Evolutionary conservation across 768 basidiomycete genomes (phyloP).

Genomic region (Pilatotrama ljubarskyi): DNA sequence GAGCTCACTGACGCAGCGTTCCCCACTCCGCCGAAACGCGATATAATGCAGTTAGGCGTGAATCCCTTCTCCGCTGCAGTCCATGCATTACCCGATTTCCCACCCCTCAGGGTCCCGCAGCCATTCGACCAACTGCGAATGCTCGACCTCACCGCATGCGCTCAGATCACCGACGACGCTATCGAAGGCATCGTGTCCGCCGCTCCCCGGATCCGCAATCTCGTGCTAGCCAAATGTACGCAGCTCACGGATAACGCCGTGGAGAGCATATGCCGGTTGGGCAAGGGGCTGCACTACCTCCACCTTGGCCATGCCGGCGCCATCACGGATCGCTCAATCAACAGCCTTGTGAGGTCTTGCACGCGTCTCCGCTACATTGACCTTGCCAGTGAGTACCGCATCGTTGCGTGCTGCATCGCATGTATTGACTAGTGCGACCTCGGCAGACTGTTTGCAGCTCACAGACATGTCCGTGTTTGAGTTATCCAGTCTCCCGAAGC

Average conservation of each 20-base stretch:
- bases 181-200: slow-evolving; percentile 69
- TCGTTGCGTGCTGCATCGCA: neutral
- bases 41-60: slow-evolving; percentile 39
- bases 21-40: slow-evolving; percentile 62
- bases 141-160: slow-evolving; percentile 89
- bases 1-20: slow-evolving; percentile 84
- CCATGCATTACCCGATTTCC: slow-evolving; percentile 43
- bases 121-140: slow-evolving; percentile 85
- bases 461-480: slow-evolving; percentile 96
- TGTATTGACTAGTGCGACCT: neutral
- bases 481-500: slow-evolving; percentile 81
- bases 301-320: slow-evolving; percentile 90
- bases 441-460: slow-evolving; percentile 74
- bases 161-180: slow-evolving; percentile 70
- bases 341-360: slow-evolving; percentile 79
- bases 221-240: slow-evolving; percentile 63
- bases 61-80: slow-evolving; percentile 39
- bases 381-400: slow-evolving; percentile 76
- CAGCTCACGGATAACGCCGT: slow-evolving; percentile 81
- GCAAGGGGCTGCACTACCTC: slow-evolving; percentile 91
- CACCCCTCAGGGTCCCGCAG: slow-evolving; percentile 64
- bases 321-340: slow-evolving; percentile 89
- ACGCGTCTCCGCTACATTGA: slow-evolving; percentile 93
- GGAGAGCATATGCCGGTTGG: slow-evolving; percentile 80
- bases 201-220: slow-evolving; percentile 50